Conservation (phyloP, 352 stramenopile species). For the Globisporangium middletonii region DNA sequence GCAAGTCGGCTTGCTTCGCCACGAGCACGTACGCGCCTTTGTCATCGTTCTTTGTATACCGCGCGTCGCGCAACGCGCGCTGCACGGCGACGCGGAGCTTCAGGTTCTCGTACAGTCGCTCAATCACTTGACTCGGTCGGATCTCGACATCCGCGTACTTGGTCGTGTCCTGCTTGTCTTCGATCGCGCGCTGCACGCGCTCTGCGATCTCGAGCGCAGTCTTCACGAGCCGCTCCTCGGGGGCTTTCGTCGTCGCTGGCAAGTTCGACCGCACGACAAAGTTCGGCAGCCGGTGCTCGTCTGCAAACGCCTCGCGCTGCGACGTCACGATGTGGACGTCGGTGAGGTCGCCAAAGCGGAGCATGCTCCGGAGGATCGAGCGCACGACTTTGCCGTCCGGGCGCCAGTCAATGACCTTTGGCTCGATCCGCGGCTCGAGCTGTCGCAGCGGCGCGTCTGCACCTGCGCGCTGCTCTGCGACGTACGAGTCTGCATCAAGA, state of each 20-base stretch:
- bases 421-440: conserved; percentile 44
- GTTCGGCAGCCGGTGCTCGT: conserved; percentile 72
- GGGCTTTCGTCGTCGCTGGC: conserved; percentile 39
- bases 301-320: conserved; percentile 49
- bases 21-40: conserved; percentile 72
- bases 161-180: conserved; percentile 65
- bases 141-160: conserved; percentile 78
- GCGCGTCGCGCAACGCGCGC: conserved; percentile 46
- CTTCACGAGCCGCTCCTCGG: conserved; percentile 43
- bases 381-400: conserved; percentile 67
- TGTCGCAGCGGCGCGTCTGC: conserved; percentile 22
- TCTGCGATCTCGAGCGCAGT: conserved; percentile 65
- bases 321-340: conserved; percentile 51
- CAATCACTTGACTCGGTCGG: conserved; percentile 65
- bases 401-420: conserved; percentile 28
- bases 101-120: conserved; percentile 81
- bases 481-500: conserved; percentile 12
- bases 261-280: conserved; percentile 72
- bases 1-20: conserved; percentile 62
- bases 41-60: conserved; percentile 30
- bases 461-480: conserved; percentile 18
- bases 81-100: conserved; percentile 82
- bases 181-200: conserved; percentile 38
- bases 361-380: conserved; percentile 56
- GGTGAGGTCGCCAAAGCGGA: conserved; percentile 74